Percentiles rank a stretch among this genome's conserved stretches.
Conservation (phyloP, 805 yeast genomes). For the Priceomyces fermenticarens region DNA sequence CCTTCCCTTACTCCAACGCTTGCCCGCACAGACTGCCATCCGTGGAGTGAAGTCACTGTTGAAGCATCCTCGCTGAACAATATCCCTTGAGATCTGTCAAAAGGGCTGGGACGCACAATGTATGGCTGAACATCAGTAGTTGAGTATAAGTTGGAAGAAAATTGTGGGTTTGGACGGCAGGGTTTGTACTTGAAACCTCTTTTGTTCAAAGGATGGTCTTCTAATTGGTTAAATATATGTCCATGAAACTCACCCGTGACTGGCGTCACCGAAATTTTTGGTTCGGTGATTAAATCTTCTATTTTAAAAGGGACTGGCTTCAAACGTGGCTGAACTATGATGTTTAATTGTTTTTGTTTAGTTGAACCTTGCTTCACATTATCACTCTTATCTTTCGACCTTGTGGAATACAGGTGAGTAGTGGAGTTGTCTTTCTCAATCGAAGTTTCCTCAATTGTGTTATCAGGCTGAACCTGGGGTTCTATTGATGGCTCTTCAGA, state of each 20-base stretch:
- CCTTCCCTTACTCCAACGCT: slow-evolving; percentile 80
- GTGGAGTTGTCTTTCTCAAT: slow-evolving; percentile 3
- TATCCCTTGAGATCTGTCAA: slow-evolving; percentile 68
- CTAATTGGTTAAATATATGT: slow-evolving; percentile 42
- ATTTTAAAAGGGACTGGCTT: slow-evolving; percentile 31
- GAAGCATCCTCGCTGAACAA: slow-evolving; percentile 23
- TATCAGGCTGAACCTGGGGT: slow-evolving; percentile 13
- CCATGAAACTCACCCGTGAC: slow-evolving; percentile 10
- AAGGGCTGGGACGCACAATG: slow-evolving; percentile 52
- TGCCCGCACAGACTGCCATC: slow-evolving; percentile 79
- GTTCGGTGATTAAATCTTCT: slow-evolving; percentile 12
- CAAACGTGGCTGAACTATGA: slow-evolving; percentile 31
- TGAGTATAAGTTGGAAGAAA: slow-evolving; percentile 58
- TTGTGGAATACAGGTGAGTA: slow-evolving; percentile 20
- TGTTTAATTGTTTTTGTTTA: slow-evolving; percentile 27
- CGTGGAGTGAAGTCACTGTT: slow-evolving; percentile 57
- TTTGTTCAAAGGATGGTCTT: slow-evolving; percentile 79
- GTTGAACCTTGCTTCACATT: slow-evolving; percentile 17
- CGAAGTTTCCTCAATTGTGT: slow-evolving; percentile 1
- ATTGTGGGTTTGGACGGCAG: slow-evolving; percentile 66
- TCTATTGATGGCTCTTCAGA: slow-evolving; percentile 13
- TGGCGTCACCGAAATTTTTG: slow-evolving; percentile 2
- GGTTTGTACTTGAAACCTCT: slow-evolving; percentile 80
- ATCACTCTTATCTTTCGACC: slow-evolving; percentile 21
- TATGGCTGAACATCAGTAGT: slow-evolving; percentile 75